phyloP scores from a whole-genome alignment of 2,329 filamentous ascomycete species.

The Fusarium sp. region DNA sequence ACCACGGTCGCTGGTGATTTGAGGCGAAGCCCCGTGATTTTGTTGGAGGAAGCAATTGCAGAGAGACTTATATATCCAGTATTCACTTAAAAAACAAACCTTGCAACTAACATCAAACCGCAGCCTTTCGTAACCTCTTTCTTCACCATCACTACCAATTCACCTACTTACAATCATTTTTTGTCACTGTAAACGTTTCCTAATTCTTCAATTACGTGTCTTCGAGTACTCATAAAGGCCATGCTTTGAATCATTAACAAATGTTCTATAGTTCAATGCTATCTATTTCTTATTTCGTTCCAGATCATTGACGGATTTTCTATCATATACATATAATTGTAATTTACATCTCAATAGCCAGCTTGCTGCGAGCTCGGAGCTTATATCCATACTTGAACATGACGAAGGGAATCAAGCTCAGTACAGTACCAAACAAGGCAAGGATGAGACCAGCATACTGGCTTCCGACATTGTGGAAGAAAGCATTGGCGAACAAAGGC shows the following conservation, averaged over 20 bases:
- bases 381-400: conserved; percentile 36
- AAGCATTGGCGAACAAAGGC: conserved; percentile 33
- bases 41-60: not conserved
- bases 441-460: conserved; percentile 35
- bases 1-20: conserved; percentile 16
- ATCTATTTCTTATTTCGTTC: not conserved
- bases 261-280: not conserved
- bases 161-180: not conserved
- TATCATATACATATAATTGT: not conserved
- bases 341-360: conserved; percentile 30
- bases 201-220: not conserved
- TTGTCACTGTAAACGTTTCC: not conserved
- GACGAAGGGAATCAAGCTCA: conserved; percentile 35
- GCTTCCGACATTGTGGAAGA: conserved; percentile 35
- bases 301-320: not conserved
- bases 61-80: accelerated
- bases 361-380: conserved; percentile 33
- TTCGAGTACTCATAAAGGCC: accelerated
- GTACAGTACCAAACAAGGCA: conserved; percentile 26
- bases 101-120: accelerated
- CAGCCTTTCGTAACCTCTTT: not conserved
- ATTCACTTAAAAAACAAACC: not conserved
- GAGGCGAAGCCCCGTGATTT: not conserved
- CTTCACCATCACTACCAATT: not conserved
- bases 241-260: not conserved